phyloP scores from a whole-genome alignment of 345 rosid genomes.

The Salix arbutifolia region DNA sequence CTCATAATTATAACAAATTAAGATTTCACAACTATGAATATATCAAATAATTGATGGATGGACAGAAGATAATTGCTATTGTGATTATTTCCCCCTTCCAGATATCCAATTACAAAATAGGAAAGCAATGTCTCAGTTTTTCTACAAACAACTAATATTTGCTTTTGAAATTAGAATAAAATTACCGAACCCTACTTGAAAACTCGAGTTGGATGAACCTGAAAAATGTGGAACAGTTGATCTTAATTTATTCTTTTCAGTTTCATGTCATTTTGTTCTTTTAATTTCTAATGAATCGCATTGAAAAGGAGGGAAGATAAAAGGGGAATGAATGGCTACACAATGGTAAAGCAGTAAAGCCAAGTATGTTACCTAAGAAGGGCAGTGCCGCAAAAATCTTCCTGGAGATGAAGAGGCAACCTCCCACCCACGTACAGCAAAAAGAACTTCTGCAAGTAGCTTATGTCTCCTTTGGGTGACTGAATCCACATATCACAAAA shows the following conservation, averaged over 20 bases:
- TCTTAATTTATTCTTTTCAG: too few relatives aligned
- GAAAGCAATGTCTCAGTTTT: background rate
- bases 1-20: background rate
- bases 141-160: background rate
- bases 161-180: background rate
- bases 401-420: slow-evolving; percentile 80
- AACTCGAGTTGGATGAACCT: background rate
- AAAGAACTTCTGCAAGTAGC: slow-evolving; percentile 86
- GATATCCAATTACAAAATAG: background rate
- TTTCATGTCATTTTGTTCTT: too few relatives aligned
- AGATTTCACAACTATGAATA: background rate
- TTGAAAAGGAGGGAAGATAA: too few relatives aligned
- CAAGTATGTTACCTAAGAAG: slow-evolving; percentile 51
- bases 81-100: too few relatives aligned
- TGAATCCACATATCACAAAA: slow-evolving; percentile 26
- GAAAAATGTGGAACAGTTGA: too few relatives aligned
- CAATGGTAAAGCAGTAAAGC: background rate
- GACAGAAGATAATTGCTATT: background rate
- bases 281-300: too few relatives aligned
- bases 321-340: background rate
- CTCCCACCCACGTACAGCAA: slow-evolving; percentile 77
- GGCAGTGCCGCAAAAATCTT: slow-evolving; percentile 97
- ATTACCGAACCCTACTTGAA: background rate
- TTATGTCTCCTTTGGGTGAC: slow-evolving; percentile 91
- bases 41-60: background rate